These are phyloP conservation scores for Cicer bijugum DNA, from an alignment of 306 rosid species.

Conservation along the genomic window DNA sequence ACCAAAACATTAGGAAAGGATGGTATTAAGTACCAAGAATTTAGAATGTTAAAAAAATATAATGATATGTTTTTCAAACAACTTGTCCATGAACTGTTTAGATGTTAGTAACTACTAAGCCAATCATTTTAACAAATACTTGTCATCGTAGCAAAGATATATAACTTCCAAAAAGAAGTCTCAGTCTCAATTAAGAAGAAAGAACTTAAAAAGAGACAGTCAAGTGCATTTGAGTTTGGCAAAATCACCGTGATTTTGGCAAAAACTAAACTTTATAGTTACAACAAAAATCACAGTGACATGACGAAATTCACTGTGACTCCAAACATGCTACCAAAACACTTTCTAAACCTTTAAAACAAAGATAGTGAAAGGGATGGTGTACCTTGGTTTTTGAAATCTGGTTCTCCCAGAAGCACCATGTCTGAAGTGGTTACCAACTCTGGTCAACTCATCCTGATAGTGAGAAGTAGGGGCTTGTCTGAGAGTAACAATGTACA, in stretches of 20 bases:
- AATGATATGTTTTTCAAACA: slow-evolving; percentile 10
- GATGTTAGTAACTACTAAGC: slow-evolving; percentile 19
- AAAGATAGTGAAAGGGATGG: slow-evolving; percentile 1
- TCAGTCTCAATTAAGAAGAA: slow-evolving; percentile 25
- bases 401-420: slow-evolving; percentile 56
- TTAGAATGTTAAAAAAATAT: slow-evolving; percentile 29
- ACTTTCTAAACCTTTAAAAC: slow-evolving; percentile 20
- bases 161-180: slow-evolving; percentile 38
- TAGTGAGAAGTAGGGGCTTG: slow-evolving; percentile 65
- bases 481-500: slow-evolving; percentile 80
- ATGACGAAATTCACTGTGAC: no score
- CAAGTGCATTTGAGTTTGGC: no score
- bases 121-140: slow-evolving; percentile 38
- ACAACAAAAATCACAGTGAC: no score
- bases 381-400: slow-evolving; percentile 70
- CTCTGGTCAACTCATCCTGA: slow-evolving; percentile 55
- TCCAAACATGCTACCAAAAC: neutral
- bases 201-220: neutral
- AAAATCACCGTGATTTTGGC: no score
- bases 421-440: slow-evolving; percentile 44
- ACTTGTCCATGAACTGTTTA: slow-evolving; percentile 10
- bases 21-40: neutral
- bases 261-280: no score
- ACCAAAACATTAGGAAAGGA: slow-evolving; percentile 20
- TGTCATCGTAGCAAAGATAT: slow-evolving; percentile 2